These are phyloP conservation scores for Dovyalis caffra DNA, from an alignment of 345 rosid genomes.

Conservation along the genomic window DNA sequence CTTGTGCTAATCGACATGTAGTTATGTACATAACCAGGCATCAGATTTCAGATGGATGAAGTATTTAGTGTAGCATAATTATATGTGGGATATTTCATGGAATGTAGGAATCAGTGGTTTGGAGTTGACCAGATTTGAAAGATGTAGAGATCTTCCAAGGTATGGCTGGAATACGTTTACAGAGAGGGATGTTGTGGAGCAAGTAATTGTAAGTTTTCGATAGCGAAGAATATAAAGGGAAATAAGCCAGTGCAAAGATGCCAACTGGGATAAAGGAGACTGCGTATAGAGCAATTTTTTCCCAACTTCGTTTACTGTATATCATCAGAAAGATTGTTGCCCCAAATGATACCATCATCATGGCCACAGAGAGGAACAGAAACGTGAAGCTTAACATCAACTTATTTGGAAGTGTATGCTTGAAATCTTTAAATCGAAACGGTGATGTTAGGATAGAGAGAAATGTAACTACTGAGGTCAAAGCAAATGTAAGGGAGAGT, in stretches of 20 bases:
- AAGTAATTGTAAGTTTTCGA: not conserved
- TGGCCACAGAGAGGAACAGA: slow-evolving; percentile 11
- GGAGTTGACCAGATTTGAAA: too few relatives aligned
- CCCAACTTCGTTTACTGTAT: slow-evolving; percentile 1
- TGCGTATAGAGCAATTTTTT: not conserved
- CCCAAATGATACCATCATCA: slow-evolving; percentile 6
- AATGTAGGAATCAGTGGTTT: not conserved
- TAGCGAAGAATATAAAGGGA: too few relatives aligned
- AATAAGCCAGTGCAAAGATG: slow-evolving; percentile 2
- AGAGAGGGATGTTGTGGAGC: not conserved
- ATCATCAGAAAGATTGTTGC: slow-evolving; percentile 13
- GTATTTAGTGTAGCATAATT: not conserved
- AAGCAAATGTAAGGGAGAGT: slow-evolving; percentile 47
- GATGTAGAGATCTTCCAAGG: too few relatives aligned
- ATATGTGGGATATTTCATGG: not conserved
- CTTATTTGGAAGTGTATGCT: slow-evolving; percentile 7
- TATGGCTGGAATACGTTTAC: too few relatives aligned
- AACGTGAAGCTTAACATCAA: slow-evolving; percentile 11
- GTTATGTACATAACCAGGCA: not conserved
- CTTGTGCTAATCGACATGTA: not conserved
- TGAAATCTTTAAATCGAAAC: slow-evolving; percentile 5
- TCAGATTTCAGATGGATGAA: not conserved
- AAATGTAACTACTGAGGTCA: slow-evolving; percentile 50
- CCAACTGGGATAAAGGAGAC: slow-evolving; percentile 5
- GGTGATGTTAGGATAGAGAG: slow-evolving; percentile 50